A percentile compares a stretch with the other conserved stretches of the same genome.
phyloP scores from a whole-genome alignment of 371 early-diverging fungal genomes.

The Apophysomyces ossiformis region DNA sequence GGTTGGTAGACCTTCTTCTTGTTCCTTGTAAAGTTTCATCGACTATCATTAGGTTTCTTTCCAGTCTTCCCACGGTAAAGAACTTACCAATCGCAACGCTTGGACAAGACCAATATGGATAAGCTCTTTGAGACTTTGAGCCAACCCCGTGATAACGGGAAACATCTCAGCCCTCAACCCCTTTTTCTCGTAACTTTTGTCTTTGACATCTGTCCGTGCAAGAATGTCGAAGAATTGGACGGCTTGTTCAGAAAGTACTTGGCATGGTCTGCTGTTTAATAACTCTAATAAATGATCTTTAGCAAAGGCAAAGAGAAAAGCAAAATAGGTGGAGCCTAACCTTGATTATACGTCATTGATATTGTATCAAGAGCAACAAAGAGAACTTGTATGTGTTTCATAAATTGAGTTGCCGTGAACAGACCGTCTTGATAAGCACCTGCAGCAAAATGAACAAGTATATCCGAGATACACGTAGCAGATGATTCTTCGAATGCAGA shows the following conservation, averaged over 20 bases:
- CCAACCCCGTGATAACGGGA: constrained; percentile 83
- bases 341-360: constrained; percentile 17
- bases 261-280: constrained; percentile 16
- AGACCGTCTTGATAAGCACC: constrained; percentile 77
- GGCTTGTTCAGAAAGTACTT: constrained; percentile 47
- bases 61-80: constrained; percentile 68
- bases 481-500: constrained; percentile 76
- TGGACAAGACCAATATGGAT: constrained; percentile 84
- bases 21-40: constrained; percentile 73
- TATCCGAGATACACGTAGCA: constrained; percentile 91
- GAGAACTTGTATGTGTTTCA: constrained; percentile 85
- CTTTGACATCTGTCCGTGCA: constrained; percentile 56
- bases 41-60: constrained; percentile 37
- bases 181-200: constrained; percentile 50
- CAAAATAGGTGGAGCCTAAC: constrained; percentile 4
- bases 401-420: constrained; percentile 81
- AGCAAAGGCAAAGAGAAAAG: constrained; percentile 18
- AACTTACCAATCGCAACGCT: constrained; percentile 69
- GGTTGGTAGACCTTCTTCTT: constrained; percentile 13
- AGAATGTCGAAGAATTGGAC: constrained; percentile 87
- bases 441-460: constrained; percentile 85
- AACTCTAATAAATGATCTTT: constrained; percentile 14
- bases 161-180: constrained; percentile 69
- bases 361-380: constrained; percentile 78
- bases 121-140: constrained; percentile 84